Base-by-base conservation (phyloP, 352 stramenopile species). In the Thraustochytrium sp. region DNA sequence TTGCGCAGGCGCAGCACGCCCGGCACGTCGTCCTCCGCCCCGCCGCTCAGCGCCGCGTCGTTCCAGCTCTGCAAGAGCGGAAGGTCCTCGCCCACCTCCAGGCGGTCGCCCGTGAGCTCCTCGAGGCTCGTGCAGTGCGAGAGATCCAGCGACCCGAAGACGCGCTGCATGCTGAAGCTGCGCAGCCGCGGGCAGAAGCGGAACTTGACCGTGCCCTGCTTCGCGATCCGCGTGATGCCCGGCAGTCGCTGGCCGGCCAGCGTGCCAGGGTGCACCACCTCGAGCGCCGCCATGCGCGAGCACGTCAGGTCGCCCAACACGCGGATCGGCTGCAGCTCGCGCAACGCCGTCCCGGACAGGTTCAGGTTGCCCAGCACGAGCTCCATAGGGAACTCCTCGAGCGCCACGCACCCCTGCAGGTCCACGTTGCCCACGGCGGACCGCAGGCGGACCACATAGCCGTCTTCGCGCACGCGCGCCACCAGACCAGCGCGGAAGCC, bases 121-220 rank as follows among this genome's bases (percentile, higher is more conserved):
- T 72, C 59, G 8, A 72, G 26, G n/a, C 36, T 48, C 59, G 26
- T 72, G 40, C 59, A 72, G 40, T 72, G 59, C 59, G 59, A 72
- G 26, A 72, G 42, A 46, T 72, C 59, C 9, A 72, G 59, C 59
- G 46, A 44, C 16, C 59, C 59, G 31, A 42, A 72, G 34, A 72
- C 59, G 3, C 59, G 59, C 2, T 72, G 26, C 59, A 72, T 72
- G 9, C 11, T 16, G 18, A 72, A 9, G 5, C 11, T 46, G 5
- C 31, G 42, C 11, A 72, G 59, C 16, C 59, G 59, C 16, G 59
- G 59, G 40, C 59, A 72, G 8, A 34, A 72, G 13, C 59, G 59
- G 36, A 72, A 72, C 9, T 18, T 16, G 26, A 72, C 59, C 36
- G 16, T 46, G 13, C 13, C 40, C 23, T 44, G 9, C 5, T 46